These are phyloP conservation scores for Phytophthora agathidicida DNA, from an alignment of 352 stramenopile genomes.

Conservation along the genomic window DNA sequence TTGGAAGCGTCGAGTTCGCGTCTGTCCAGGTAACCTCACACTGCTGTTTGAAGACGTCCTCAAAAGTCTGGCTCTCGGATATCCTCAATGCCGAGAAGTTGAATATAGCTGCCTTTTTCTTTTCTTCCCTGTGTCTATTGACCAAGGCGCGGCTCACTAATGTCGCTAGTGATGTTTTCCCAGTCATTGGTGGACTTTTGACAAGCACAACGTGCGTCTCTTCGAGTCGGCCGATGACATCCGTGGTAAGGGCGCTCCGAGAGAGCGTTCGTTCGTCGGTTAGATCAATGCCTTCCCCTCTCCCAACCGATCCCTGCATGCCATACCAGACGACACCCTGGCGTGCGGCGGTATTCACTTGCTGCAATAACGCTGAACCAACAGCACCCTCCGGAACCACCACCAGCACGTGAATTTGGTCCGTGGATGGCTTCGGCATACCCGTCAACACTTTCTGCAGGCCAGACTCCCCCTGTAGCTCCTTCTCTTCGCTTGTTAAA, in stretches of 20 bases:
- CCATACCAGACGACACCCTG: neutral
- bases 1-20: neutral
- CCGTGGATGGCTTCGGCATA: neutral
- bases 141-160: constrained; percentile 1
- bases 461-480: neutral
- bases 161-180: constrained; percentile 3
- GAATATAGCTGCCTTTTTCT: neutral
- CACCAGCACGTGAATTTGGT: neutral
- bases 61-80: neutral
- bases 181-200: too few species aligned
- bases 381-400: too few species aligned
- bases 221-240: constrained; percentile 3
- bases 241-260: too few species aligned
- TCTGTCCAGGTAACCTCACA: neutral
- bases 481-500: neutral
- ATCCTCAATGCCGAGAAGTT: neutral
- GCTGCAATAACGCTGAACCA: constrained; percentile 14
- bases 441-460: neutral
- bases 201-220: neutral
- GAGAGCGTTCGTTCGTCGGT: too few species aligned
- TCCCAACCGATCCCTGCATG: neutral
- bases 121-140: neutral
- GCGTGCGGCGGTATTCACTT: neutral
- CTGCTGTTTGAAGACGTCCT: neutral
- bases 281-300: neutral